Base-by-base conservation (phyloP, 1,139 yeast genomes). In the Scheffersomyces lignicola region DNA sequence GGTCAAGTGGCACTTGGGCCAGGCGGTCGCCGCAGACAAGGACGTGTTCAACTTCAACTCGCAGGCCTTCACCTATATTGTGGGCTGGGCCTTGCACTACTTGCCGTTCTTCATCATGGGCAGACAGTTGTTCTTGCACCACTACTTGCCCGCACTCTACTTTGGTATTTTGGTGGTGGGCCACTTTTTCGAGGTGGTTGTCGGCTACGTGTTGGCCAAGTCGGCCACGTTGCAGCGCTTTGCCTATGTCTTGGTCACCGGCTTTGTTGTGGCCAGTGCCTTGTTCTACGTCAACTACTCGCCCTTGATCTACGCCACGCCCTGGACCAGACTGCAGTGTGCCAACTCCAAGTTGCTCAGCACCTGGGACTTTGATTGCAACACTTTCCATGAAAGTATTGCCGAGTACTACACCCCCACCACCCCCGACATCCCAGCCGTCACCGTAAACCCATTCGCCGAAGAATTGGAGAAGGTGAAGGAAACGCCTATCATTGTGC, bases 91-190 rank as follows among this genome's bases (percentile, higher is more conserved):
- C 24, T 49, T 87, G 41, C 97, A 92, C 61, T 86, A 81, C 56
- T 65, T 75, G 49, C 98, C 98, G 42, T 90, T 92, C 39, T 90
- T 78, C 69, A 69, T 92, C 43, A 90, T 90, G 97, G 92, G 84
- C 18, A 83, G 97, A 62, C 97, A 89, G 65, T 67, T 92, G 61
- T 90, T 90, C 69, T 69, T 92, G 51, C 97, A 90, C 58, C 97
- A 90, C 60, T 90, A 92, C 59, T 69, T 92, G 47, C 96, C 96
- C 37, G 84, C 96, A 3, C 78, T 86, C 34, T 92, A 89, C 65
- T 90, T 92, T 61, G 95, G 92, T 30, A 73, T 90, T 37, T 72
- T 92, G 47, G 89, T 90, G 0, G 65, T 92, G 41, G 92, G 94
- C 18, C 96, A 89, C 56, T 70, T 78, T 40, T 74, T 89, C 48